Evolutionary conservation across 331 rosid species (phyloP), one percentile per base, ranked within the genome.

Genomic region (Pyracantha coccinea): DNA sequence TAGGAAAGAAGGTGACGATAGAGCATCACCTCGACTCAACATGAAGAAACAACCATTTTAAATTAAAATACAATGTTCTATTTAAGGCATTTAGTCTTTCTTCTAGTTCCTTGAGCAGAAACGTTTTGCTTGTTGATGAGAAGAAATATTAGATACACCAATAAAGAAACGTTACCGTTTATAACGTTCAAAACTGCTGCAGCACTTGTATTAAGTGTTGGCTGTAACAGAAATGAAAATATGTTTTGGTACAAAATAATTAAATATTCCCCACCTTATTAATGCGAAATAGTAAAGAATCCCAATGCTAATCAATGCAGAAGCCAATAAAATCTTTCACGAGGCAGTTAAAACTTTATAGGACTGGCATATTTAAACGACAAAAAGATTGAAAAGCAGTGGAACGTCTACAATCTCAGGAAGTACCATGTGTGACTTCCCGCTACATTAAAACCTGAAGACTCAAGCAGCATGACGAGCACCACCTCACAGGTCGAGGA

Each of bases 151-250:
- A 45, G 24, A 44, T 9, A 59, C 25, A 21, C 23, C 9, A 16
- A 12, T 33, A 27, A 52, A 70, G 55, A 66, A 58, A 60, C 32
- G 17, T 33, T 88, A 91, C 98, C 98, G 54, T 81, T 85, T 60
- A 93, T 75, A 11, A 91, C 35, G 66, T 80, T 82, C 27, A 86
- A 61, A 75, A 91, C 66, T 21, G 50, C 80, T 32, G 83, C 80
- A 55, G 86, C 85, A 72, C 92, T 93, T 47, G 86, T 81, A 53
- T 89, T 93, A 54, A 91, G 77, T 0, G 96, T 86, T 12, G 91
- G 87, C 84, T 91, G 96, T 76, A 93, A 84, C 62, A 89, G n/a
- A 54, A 72, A 24, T 33, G 6, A 58, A 72, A 72, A 23, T 38
- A 55, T 14, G 24, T 15, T n/a, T 32, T 53, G 19, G 24, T 25